Percentiles rank a stretch among this genome's conserved stretches.
phyloP scores from a whole-genome alignment of 106 monocot genomes.

The Phalaenopsis equestris region DNA sequence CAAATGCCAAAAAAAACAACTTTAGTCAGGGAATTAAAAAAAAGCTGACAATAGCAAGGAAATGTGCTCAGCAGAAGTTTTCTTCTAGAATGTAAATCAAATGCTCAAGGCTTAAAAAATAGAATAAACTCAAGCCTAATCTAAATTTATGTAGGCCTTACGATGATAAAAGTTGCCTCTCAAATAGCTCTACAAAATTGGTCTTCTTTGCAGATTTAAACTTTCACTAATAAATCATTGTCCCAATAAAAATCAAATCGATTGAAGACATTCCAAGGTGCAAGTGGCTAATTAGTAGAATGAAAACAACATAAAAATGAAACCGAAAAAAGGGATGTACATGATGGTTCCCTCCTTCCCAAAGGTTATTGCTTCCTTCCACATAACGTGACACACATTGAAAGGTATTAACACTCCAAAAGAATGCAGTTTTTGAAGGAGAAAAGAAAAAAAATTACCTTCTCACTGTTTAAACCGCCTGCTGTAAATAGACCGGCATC shows the following conservation, averaged over 20 bases:
- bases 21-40: neutral
- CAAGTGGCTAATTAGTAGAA: too few relatives aligned
- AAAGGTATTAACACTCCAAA: neutral
- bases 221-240: too few relatives aligned
- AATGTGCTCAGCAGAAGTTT: neutral
- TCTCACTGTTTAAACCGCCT: conserved; percentile 43
- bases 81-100: neutral
- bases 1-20: too few relatives aligned
- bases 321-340: too few relatives aligned
- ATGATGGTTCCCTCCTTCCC: too few relatives aligned
- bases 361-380: too few relatives aligned
- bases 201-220: too few relatives aligned
- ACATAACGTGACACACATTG: neutral
- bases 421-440: neutral
- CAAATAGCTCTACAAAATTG: neutral
- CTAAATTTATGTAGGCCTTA: neutral
- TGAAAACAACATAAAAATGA: too few relatives aligned
- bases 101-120: neutral
- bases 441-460: conserved; percentile 23
- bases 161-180: neutral
- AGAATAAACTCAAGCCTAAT: neutral
- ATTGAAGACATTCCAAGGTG: too few relatives aligned
- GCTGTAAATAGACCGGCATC: conserved; percentile 49
- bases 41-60: neutral
- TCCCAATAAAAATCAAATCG: too few relatives aligned